Evolutionary conservation across 768 basidiomycete species (phyloP), one percentile per base, ranked within the genome.

Genomic region (Paxillus ammoniavirescens): DNA sequence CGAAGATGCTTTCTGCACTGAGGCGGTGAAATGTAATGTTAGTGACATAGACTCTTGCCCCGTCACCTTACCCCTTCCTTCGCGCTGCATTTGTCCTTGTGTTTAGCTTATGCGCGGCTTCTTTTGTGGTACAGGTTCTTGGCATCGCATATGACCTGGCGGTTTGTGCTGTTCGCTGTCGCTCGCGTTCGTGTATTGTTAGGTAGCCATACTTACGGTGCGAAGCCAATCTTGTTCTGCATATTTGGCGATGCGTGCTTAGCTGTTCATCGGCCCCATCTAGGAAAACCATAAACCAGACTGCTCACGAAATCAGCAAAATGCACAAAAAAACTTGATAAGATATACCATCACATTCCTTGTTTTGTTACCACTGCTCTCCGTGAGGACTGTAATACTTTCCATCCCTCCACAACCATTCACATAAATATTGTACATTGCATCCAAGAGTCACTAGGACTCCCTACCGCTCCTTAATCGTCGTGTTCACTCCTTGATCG

Each of bases 1-100:
- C 92, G 53, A 94, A 94, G 84, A 91, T 95, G 90, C 75, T 94
- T 54, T 91, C 86, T 53, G 87, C 88, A 48, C 71, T 91, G 72
- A 79, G 87, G 64, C 85, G 85, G 64, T 89, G 58, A 50, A 68
- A 59, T 65, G 63, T 63, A 59, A 67, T 57, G 65, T 63, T 65
- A 61, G 67, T 67, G 35, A 47, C 52, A 65, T 52, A 44, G 54
- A 55, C 51, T 44, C 47, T 62, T 56, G 38, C 49, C 42, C 26
- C 54, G 18, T 18, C 50, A 15, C 54, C 8, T 23, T 26, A 17
- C 23, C 36, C 36, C 17, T 40, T 42, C 12, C 28, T 31, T 21
- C 21, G 13, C 45, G 26, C 13, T 14, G 7, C 41, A 26, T 53
- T 53, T 37, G 41, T 53, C 26, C 31, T 33, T 53, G 53, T 53